Evolutionary conservation across 192 early-diverging fungal species (phyloP).

Genomic region (Irineochytrium annulatum): DNA sequence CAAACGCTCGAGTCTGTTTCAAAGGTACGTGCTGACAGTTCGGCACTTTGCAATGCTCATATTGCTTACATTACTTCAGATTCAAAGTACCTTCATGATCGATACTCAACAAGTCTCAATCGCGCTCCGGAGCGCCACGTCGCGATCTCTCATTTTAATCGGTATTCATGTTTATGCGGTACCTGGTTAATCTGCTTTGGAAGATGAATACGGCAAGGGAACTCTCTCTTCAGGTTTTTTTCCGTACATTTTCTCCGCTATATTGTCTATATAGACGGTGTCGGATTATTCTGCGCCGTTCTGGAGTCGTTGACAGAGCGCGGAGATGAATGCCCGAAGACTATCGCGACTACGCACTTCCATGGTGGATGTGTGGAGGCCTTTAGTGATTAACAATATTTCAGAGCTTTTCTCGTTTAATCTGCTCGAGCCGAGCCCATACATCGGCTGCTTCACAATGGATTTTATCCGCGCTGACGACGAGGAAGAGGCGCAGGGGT

Average conservation of each 20-base stretch:
- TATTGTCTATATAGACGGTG: slow-evolving; percentile 63
- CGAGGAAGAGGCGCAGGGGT: slow-evolving; percentile 9
- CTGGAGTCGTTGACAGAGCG: slow-evolving; percentile 54
- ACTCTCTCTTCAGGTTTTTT: slow-evolving; percentile 55
- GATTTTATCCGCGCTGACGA: slow-evolving; percentile 44
- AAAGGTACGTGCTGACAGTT: slow-evolving; percentile 33
- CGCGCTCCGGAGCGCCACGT: slow-evolving; percentile 48
- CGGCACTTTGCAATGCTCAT: background rate
- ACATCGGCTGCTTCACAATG: slow-evolving; percentile 51
- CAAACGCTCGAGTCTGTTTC: slow-evolving; percentile 69
- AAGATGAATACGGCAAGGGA: slow-evolving; percentile 87
- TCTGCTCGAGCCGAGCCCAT: slow-evolving; percentile 37
- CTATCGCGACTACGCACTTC: slow-evolving; percentile 84
- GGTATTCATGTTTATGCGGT: background rate
- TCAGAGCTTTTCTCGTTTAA: slow-evolving; percentile 48
- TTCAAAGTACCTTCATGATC: slow-evolving; percentile 68
- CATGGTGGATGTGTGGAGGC: slow-evolving; percentile 50
- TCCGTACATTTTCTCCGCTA: no score
- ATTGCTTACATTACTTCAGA: slow-evolving; percentile 9
- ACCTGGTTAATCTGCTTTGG: background rate
- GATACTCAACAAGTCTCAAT: slow-evolving; percentile 63
- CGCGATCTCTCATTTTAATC: slow-evolving; percentile 57
- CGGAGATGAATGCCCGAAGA: slow-evolving; percentile 50
- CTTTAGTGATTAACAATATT: background rate
- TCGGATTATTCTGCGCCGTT: slow-evolving; percentile 71